Evolutionary conservation across 1,284 basidiomycete species (phyloP).

Genomic region (Heterobasidion irregulare): DNA sequence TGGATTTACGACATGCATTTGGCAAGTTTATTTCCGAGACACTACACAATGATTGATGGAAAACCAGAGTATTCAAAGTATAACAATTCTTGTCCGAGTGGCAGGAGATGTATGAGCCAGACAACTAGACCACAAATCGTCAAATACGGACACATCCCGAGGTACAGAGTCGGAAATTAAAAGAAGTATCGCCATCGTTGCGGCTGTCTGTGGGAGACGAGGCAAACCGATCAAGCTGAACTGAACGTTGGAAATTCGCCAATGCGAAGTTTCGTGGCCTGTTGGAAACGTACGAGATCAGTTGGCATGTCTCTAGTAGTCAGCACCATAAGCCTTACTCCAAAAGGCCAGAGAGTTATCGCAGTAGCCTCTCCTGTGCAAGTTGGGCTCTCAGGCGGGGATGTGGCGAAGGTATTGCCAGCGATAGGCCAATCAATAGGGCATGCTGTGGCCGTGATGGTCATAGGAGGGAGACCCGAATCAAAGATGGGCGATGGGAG

Average conservation of each 20-base stretch:
- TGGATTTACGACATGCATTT: too few relatives aligned
- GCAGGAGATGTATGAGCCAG: too few relatives aligned
- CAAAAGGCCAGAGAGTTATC: slow-evolving; percentile 42
- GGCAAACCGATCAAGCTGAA: background rate
- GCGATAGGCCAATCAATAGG: slow-evolving; percentile 39
- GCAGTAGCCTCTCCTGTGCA: slow-evolving; percentile 35
- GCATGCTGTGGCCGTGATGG: slow-evolving; percentile 43
- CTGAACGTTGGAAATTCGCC: slow-evolving; percentile 38
- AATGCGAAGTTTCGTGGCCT: slow-evolving; percentile 48
- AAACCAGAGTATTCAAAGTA: too few relatives aligned
- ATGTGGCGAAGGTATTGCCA: slow-evolving; percentile 40
- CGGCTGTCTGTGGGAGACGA: too few relatives aligned
- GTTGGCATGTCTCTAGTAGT: background rate
- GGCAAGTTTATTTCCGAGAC: too few relatives aligned
- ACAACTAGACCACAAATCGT: too few relatives aligned
- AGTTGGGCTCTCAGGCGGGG: slow-evolving; percentile 37
- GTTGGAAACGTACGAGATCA: background rate
- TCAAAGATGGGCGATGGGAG: slow-evolving; percentile 51
- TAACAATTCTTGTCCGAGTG: too few relatives aligned
- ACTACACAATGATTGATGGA: too few relatives aligned
- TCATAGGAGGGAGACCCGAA: slow-evolving; percentile 39
- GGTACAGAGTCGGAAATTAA: too few relatives aligned
- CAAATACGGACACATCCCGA: too few relatives aligned
- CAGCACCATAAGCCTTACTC: slow-evolving; percentile 28
- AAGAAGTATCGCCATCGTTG: too few relatives aligned